Evolutionary conservation across 345 rosid genomes (phyloP).

Genomic region (Capsella bursapastoris): DNA sequence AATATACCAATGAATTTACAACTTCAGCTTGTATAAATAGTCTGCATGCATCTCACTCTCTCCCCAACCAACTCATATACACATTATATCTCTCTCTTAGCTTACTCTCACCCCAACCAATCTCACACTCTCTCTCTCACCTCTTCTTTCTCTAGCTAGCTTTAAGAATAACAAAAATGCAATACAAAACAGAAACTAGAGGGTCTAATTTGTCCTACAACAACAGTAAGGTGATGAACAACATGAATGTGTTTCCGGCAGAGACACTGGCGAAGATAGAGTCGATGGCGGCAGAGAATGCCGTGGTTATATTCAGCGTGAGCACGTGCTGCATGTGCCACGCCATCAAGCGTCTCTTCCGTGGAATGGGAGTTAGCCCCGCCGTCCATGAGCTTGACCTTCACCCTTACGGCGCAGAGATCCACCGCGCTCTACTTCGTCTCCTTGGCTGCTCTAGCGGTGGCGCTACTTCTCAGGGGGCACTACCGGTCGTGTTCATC

Average conservation of each 20-base stretch:
- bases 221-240: constrained; percentile 31
- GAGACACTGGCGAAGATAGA: constrained; percentile 39
- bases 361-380: constrained; percentile 88
- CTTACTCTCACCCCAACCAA: neutral
- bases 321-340: constrained; percentile 98
- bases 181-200: constrained; percentile 42
- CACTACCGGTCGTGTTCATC: constrained; percentile 67
- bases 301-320: constrained; percentile 83
- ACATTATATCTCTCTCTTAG: neutral
- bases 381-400: constrained; percentile 80
- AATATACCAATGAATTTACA: constrained; percentile 14
- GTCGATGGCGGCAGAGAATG: constrained; percentile 61
- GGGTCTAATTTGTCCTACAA: constrained; percentile 12
- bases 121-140: neutral
- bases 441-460: constrained; percentile 52
- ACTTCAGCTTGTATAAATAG: constrained; percentile 33
- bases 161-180: constrained; percentile 28
- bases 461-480: constrained; percentile 39
- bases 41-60: constrained; percentile 26
- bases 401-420: constrained; percentile 47
- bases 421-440: constrained; percentile 44
- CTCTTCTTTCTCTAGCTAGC: neutral
- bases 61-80: constrained; percentile 19
- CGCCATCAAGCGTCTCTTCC: constrained; percentile 86
- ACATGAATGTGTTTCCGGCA: constrained; percentile 40